Evolutionary conservation across 208 protist species (phyloP).

Genomic region (Trypanosoma rangeli): DNA sequence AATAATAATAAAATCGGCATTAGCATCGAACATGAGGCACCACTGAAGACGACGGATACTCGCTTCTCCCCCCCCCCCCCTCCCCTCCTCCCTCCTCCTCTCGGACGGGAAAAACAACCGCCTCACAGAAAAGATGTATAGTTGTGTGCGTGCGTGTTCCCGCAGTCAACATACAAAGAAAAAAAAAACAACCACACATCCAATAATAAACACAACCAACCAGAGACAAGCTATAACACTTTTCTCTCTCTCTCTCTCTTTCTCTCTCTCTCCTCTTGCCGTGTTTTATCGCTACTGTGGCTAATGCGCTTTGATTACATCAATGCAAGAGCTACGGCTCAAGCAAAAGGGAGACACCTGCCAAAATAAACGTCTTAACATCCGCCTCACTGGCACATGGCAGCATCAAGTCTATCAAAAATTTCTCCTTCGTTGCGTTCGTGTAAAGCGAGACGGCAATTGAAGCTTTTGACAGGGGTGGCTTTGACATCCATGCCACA

Average conservation of each 20-base stretch:
- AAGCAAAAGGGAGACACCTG: slow-evolving; percentile 86
- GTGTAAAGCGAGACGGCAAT: slow-evolving; percentile 88
- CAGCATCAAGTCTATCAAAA: slow-evolving; percentile 84
- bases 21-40: too few species aligned
- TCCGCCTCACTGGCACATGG: slow-evolving; percentile 68
- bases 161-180: too few species aligned
- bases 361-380: slow-evolving; percentile 79
- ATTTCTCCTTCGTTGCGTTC: slow-evolving; percentile 78
- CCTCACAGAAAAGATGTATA: too few species aligned
- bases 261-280: slow-evolving; percentile 9
- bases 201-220: too few species aligned
- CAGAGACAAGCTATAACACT: neutral
- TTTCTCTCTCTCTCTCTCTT: slow-evolving; percentile 2
- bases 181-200: too few species aligned
- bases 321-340: slow-evolving; percentile 44
- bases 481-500: slow-evolving; percentile 64
- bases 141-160: too few species aligned
- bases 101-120: too few species aligned
- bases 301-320: neutral
- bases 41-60: too few species aligned
- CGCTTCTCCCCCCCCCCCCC: too few species aligned
- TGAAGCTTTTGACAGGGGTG: slow-evolving; percentile 12
- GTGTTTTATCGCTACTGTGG: neutral
- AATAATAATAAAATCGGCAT: neutral
- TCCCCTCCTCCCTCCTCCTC: too few species aligned